These are phyloP conservation scores for Westerdykella ornata DNA, from an alignment of 2,329 filamentous ascomycete species.

Conservation along the genomic window DNA sequence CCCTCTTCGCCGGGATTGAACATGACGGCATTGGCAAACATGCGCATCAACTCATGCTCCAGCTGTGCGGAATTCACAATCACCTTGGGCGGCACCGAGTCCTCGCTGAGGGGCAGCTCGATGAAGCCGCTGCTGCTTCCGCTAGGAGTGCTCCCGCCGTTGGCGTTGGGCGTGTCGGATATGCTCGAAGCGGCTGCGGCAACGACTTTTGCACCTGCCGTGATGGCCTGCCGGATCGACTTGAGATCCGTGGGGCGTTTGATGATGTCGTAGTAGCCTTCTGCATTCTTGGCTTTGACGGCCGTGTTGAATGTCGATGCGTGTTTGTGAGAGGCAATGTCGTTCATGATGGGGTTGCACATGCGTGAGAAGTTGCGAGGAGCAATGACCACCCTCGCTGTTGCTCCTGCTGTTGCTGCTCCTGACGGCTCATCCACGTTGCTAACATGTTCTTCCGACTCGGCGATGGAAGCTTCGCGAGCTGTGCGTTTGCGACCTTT, in stretches of 20 bases:
- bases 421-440: background rate
- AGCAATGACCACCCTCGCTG: slow-evolving; percentile 33
- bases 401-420: background rate
- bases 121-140: slow-evolving; percentile 42
- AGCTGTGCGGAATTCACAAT: slow-evolving; percentile 92
- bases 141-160: slow-evolving; percentile 16
- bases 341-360: slow-evolving; percentile 45
- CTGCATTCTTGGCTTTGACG: slow-evolving; percentile 46
- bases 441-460: slow-evolving; percentile 21
- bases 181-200: slow-evolving; percentile 34
- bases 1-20: slow-evolving; percentile 91
- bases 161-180: slow-evolving; percentile 48
- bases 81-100: slow-evolving; percentile 75
- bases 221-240: slow-evolving; percentile 45
- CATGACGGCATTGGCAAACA: slow-evolving; percentile 98
- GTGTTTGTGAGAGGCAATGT: slow-evolving; percentile 47
- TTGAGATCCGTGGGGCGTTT: slow-evolving; percentile 48
- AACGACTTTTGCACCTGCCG: slow-evolving; percentile 54
- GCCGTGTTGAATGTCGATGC: slow-evolving; percentile 46
- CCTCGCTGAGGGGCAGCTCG: slow-evolving; percentile 59
- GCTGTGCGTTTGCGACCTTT: slow-evolving; percentile 40
- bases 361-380: slow-evolving; percentile 46
- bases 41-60: slow-evolving; percentile 87
- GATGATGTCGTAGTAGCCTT: slow-evolving; percentile 49
- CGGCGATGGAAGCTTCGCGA: slow-evolving; percentile 28